A percentile compares a stretch with the other conserved stretches of the same genome.
These are phyloP conservation scores for Dacryopinax spathularia DNA, from an alignment of 768 basidiomycete genomes.

Conservation along the genomic window DNA sequence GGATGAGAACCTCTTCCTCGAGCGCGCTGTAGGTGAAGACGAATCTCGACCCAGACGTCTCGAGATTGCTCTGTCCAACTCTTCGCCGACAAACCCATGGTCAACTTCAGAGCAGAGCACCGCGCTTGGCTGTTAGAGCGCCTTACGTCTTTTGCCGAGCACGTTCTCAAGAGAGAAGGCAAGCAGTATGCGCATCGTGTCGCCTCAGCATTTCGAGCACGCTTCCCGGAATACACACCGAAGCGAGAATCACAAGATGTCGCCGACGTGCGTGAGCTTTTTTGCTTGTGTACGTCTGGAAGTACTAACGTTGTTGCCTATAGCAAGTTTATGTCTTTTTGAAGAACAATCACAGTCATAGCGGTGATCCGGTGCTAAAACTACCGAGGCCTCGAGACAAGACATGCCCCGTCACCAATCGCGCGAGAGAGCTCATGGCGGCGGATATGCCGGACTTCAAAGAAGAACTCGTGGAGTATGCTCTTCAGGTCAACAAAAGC, in stretches of 20 bases:
- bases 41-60: not conserved
- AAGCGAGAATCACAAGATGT: too few species aligned
- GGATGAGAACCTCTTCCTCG: not conserved
- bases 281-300: not conserved
- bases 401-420: not conserved
- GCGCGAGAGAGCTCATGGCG: not conserved
- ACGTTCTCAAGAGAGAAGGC: not conserved
- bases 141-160: not conserved
- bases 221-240: too few species aligned
- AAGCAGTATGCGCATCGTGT: too few species aligned
- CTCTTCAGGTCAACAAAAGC: not conserved
- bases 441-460: not conserved
- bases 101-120: not conserved
- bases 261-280: not conserved
- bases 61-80: not conserved
- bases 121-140: not conserved
- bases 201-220: too few species aligned
- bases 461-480: not conserved
- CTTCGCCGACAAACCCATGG: not conserved
- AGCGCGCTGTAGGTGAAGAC: not conserved
- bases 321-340: not conserved
- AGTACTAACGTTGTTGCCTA: not conserved
- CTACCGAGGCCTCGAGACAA: not conserved
- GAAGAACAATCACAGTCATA: not conserved
- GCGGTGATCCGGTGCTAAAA: not conserved